A percentile compares a stretch with the other conserved stretches of the same genome.
phyloP scores from a whole-genome alignment of 2,329 filamentous ascomycete genomes.

The Cytospora chrysosperma region DNA sequence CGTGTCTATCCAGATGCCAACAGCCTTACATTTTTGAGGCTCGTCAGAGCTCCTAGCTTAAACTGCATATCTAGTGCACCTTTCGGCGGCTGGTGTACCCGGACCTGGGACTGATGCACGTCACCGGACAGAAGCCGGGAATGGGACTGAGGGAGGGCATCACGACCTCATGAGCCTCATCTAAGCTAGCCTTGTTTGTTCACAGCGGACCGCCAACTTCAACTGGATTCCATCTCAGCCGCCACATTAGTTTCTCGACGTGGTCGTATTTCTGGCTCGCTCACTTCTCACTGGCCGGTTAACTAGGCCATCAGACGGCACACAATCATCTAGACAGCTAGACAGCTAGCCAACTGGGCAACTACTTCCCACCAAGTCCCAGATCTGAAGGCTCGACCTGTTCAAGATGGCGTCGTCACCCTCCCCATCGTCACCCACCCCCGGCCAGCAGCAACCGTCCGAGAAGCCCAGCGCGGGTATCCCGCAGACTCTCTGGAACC shows the following conservation, averaged over 20 bases:
- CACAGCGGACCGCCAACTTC: not conserved
- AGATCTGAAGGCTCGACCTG: not conserved
- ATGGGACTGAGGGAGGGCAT: not conserved
- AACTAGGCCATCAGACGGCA: not conserved
- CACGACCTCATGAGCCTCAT: not conserved
- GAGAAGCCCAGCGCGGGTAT: conserved; percentile 27
- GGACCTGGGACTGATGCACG: not conserved
- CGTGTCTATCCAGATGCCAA: not conserved
- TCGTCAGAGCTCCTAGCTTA: not conserved
- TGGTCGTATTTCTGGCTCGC: not conserved
- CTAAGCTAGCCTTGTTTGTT: not conserved
- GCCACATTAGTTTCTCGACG: not conserved
- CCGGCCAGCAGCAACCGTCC: conserved; percentile 4
- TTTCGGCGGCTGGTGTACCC: not conserved
- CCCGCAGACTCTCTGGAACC: conserved; percentile 53
- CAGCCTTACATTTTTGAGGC: not conserved
- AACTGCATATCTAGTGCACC: not conserved
- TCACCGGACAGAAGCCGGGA: not conserved
- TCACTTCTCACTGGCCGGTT: not conserved
- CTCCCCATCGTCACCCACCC: not conserved
- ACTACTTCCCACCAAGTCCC: not conserved
- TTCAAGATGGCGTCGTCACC: conserved; percentile 16
- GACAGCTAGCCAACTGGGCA: too few relatives aligned
- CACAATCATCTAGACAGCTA: not conserved
- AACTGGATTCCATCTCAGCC: not conserved